Base-by-base conservation (phyloP, 768 basidiomycete genomes). In the Suillus subalutaceus region DNA sequence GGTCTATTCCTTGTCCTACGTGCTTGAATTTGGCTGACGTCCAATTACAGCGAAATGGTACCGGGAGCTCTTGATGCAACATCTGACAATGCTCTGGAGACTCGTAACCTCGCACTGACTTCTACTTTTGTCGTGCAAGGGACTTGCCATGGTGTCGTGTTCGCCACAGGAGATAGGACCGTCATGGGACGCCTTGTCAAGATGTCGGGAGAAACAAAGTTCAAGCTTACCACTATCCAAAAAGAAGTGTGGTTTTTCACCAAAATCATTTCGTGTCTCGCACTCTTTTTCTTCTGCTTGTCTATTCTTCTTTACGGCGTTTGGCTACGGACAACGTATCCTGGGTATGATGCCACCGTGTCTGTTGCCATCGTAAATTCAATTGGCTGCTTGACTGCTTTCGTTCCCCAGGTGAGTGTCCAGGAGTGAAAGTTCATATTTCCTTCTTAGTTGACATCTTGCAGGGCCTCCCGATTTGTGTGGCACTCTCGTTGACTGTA, bases 181-280 rank as follows among this genome's bases (percentile, higher is more conserved):
- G 80, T 86, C 56, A 85, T 86, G 67, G 83, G 79, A 6, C 71
- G 80, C 44, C 76, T 79, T 41, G 74, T 79, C 6, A 80, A 76
- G 65, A 71, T 84, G 63, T 82, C 83, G 0, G 79, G 75, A 15
- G 73, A 81, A 53, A 84, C 84, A 35, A 73, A 74, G 20, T 76
- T 72, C 62, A 79, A 81, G 66, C 67, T 79, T 16, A 66, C 64
- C 23, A 62, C 70, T 63, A 16, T 41, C n/a, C 35, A 70, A 57
- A 26, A 13, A 53, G 65, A 66, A 26, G 41, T 66, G 7, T 66
- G 70, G 83, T 89, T 65, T 69, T 84, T 16, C 81, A 84, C 44
- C 85, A 88, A 69, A 84, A 81, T 86, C 66, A 87, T 88, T 65
- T 82, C 82, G 1, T 67, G 75, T 37, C 70, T 86, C 53, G 86